Conservation (phyloP, 2,329 filamentous ascomycete species). For the Lasiodiplodia hormozganensis region DNA sequence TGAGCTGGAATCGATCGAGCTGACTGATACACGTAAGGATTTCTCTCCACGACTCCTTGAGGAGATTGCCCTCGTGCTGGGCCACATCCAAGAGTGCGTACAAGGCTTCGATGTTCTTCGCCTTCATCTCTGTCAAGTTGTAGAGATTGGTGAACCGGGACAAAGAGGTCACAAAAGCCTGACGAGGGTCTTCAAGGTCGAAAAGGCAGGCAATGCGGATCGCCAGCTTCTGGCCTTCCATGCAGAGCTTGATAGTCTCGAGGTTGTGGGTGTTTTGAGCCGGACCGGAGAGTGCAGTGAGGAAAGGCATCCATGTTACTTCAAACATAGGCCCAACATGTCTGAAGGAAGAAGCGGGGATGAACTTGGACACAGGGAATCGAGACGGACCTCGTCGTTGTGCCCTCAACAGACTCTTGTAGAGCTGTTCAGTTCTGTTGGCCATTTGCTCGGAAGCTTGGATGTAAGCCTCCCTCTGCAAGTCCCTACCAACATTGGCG, state of each 20-base stretch:
- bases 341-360: constrained; percentile 90
- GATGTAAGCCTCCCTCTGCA: constrained; percentile 90
- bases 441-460: constrained; percentile 96
- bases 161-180: constrained; percentile 92
- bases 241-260: constrained; percentile 88
- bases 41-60: constrained; percentile 93
- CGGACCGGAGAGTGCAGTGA: constrained; percentile 90
- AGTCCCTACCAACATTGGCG: constrained; percentile 87
- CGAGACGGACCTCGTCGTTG: constrained; percentile 82
- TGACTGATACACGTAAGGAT: constrained; percentile 95
- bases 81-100: constrained; percentile 92
- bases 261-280: constrained; percentile 94
- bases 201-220: constrained; percentile 94
- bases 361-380: constrained; percentile 73
- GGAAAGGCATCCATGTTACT: constrained; percentile 98
- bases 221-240: constrained; percentile 94
- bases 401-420: constrained; percentile 89
- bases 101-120: constrained; percentile 94
- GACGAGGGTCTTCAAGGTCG: constrained; percentile 88
- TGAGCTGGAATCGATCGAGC: constrained; percentile 91
- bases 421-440: constrained; percentile 80
- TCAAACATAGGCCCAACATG: constrained; percentile 99
- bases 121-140: constrained; percentile 92
- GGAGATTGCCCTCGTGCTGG: constrained; percentile 86
- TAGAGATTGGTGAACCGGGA: constrained; percentile 95